These are phyloP conservation scores for Dacryopinax spathularia DNA, from an alignment of 768 basidiomycete species.

Conservation along the genomic window DNA sequence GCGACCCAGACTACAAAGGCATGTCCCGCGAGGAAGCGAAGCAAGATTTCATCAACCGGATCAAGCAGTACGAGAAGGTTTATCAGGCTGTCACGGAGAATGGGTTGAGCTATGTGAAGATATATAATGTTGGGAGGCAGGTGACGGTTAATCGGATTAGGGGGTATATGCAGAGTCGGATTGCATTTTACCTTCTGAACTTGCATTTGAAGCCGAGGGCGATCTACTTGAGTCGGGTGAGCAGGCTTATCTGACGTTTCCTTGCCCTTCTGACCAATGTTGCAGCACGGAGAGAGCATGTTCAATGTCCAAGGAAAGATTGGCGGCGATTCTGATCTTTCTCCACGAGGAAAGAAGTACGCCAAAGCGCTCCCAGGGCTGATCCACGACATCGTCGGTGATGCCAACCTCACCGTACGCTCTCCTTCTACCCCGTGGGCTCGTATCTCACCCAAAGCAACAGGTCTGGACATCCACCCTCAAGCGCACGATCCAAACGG, in stretches of 20 bases:
- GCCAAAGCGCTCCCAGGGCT: conserved; percentile 72
- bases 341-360: conserved; percentile 71
- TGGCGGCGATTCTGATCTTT: conserved; percentile 88
- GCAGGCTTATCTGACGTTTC: conserved; percentile 15
- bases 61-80: conserved; percentile 83
- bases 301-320: conserved; percentile 95
- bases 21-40: conserved; percentile 74
- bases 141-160: conserved; percentile 77
- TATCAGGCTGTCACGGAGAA: conserved; percentile 93
- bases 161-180: conserved; percentile 90
- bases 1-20: conserved; percentile 95
- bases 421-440: background rate
- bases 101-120: conserved; percentile 76
- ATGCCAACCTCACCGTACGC: conserved; percentile 67
- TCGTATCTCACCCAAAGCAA: background rate
- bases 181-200: conserved; percentile 98
- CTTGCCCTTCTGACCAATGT: conserved; percentile 6
- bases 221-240: conserved; percentile 88
- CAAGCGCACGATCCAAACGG: conserved; percentile 83
- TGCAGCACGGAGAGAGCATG: conserved; percentile 92
- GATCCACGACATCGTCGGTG: conserved; percentile 80
- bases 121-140: conserved; percentile 83
- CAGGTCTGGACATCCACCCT: conserved; percentile 99
- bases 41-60: conserved; percentile 78
- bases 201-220: conserved; percentile 90